Conservation (phyloP, 805 yeast species). For the Spathaspora passalidarum region DNA sequence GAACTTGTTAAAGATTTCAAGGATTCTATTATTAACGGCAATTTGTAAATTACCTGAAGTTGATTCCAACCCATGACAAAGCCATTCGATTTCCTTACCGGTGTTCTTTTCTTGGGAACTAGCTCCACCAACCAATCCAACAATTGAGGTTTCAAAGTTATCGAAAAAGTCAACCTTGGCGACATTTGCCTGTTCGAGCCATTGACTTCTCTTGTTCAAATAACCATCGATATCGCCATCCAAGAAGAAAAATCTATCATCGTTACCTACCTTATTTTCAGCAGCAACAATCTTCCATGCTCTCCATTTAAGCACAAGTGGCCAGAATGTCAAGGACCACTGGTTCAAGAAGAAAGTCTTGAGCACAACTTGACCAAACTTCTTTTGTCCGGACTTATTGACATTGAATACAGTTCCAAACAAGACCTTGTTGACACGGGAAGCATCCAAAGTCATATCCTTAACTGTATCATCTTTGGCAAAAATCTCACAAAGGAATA, state of each 20-base stretch:
- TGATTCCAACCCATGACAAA: conserved; percentile 47
- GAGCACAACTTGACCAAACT: conserved; percentile 52
- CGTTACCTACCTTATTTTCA: conserved; percentile 23
- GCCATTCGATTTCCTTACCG: conserved; percentile 54
- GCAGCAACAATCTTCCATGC: conserved; percentile 30
- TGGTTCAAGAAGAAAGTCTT: conserved; percentile 68
- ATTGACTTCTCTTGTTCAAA: conserved; percentile 38
- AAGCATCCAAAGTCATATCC: conserved; percentile 28
- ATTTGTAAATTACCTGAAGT: conserved; percentile 39
- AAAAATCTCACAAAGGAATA: conserved; percentile 19
- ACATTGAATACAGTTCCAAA: conserved; percentile 39
- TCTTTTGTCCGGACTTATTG: conserved; percentile 45
- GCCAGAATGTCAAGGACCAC: conserved; percentile 39
- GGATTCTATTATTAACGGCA: conserved; percentile 48
- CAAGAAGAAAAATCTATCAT: conserved; percentile 29
- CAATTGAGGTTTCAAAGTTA: conserved; percentile 55
- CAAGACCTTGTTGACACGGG: conserved; percentile 21
- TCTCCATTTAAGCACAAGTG: conserved; percentile 49
- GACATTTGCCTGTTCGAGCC: conserved; percentile 41
- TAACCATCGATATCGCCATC: conserved; percentile 28
- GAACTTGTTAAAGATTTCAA: conserved; percentile 54
- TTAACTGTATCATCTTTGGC: conserved; percentile 18
- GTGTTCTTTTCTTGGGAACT: conserved; percentile 50
- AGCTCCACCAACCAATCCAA: conserved; percentile 52
- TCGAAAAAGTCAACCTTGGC: conserved; percentile 48